Evolutionary conservation across 192 early-diverging fungal genomes (phyloP).

Genomic region (Backusella parvicylindrica): DNA sequence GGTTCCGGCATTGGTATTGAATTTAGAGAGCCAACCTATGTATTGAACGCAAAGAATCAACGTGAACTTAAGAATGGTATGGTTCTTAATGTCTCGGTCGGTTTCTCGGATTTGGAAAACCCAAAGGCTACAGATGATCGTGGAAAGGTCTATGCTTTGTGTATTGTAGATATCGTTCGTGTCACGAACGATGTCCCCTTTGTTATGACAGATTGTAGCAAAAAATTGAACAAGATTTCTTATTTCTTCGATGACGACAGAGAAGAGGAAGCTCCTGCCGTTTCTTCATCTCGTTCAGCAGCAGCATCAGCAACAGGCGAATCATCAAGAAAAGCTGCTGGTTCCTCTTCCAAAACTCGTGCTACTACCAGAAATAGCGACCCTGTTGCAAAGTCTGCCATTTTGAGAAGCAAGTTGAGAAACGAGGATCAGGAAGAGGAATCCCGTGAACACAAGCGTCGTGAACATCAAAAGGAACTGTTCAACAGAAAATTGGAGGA

Average conservation of each 20-base stretch:
- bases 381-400: slow-evolving; percentile 56
- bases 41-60: slow-evolving; percentile 68
- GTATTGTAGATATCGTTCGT: slow-evolving; percentile 80
- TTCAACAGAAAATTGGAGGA: slow-evolving; percentile 70
- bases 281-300: background rate
- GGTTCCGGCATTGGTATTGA: slow-evolving; percentile 95
- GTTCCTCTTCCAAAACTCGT: background rate
- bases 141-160: slow-evolving; percentile 80
- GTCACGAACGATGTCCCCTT: slow-evolving; percentile 61
- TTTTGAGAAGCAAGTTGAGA: slow-evolving; percentile 75
- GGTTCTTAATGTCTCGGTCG: slow-evolving; percentile 81
- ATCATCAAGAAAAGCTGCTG: background rate
- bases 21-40: slow-evolving; percentile 82
- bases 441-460: slow-evolving; percentile 69
- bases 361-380: slow-evolving; percentile 6
- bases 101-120: slow-evolving; percentile 84
- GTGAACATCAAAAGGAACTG: slow-evolving; percentile 88
- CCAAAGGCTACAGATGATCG: slow-evolving; percentile 64
- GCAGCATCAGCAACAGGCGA: too few species aligned
- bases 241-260: slow-evolving; percentile 41
- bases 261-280: slow-evolving; percentile 13
- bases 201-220: slow-evolving; percentile 53
- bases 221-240: slow-evolving; percentile 43
- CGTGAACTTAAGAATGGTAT: slow-evolving; percentile 73
- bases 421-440: slow-evolving; percentile 80